Conservation (phyloP, 2,329 filamentous ascomycete species). For the Xylaria multiplex region DNA sequence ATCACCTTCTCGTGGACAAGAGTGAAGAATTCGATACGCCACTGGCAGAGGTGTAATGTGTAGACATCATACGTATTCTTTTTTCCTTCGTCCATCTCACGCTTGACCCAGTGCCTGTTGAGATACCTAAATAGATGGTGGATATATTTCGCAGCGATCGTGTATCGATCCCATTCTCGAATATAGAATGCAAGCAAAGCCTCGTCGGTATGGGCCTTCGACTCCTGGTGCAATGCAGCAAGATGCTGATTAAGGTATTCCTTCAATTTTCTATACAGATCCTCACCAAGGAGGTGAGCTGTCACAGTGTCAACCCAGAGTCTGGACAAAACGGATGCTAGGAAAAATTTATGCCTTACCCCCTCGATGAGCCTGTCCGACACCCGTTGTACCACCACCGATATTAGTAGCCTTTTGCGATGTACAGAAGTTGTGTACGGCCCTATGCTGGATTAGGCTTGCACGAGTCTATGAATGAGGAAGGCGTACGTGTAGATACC, state of each 20-base stretch:
- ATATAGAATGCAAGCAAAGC: conserved; percentile 93
- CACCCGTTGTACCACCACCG: conserved; percentile 52
- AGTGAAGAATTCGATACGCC: conserved; percentile 90
- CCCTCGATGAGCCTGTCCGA: conserved; percentile 71
- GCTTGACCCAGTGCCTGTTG: conserved; percentile 98
- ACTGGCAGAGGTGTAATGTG: conserved; percentile 93
- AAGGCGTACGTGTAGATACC: conserved; percentile 83
- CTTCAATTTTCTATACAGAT: conserved; percentile 92
- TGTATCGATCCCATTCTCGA: conserved; percentile 95
- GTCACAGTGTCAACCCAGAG: conserved; percentile 37
- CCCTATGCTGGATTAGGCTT: conserved; percentile 62
- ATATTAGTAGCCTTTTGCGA: conserved; percentile 90
- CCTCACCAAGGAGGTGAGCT: conserved; percentile 95
- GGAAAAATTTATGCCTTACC: conserved; percentile 57
- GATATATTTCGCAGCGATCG: conserved; percentile 94
- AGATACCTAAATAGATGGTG: conserved; percentile 97
- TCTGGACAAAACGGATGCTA: conserved; percentile 6
- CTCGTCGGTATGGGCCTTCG: conserved; percentile 86
- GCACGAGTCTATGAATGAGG: background rate
- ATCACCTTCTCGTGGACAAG: conserved; percentile 89
- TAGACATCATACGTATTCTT: conserved; percentile 99
- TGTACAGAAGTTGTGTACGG: conserved; percentile 99
- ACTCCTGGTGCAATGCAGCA: conserved; percentile 73
- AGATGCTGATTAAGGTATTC: conserved; percentile 85
- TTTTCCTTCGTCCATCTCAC: conserved; percentile 98